These are phyloP conservation scores for Rhodamnia argentea DNA, from an alignment of 345 rosid genomes.

Conservation along the genomic window DNA sequence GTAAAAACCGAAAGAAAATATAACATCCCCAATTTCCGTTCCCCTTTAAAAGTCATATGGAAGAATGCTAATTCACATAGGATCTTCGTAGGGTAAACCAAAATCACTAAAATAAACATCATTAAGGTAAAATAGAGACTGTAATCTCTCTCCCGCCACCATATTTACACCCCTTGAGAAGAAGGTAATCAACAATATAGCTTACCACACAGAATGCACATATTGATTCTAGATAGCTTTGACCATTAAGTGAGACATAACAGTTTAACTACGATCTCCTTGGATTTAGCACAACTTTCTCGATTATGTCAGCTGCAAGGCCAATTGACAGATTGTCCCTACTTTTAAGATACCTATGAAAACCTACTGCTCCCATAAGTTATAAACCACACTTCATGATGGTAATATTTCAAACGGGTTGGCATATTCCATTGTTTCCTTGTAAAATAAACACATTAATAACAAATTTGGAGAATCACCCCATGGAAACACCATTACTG, in stretches of 20 bases:
- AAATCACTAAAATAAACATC: too few relatives aligned
- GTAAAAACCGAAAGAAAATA: too few relatives aligned
- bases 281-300: neutral
- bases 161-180: neutral
- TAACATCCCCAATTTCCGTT: too few relatives aligned
- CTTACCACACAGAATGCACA: too few relatives aligned
- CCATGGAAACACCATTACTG: neutral
- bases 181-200: neutral
- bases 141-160: neutral
- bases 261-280: neutral
- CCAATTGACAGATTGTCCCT: neutral
- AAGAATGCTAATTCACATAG: too few relatives aligned
- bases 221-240: neutral
- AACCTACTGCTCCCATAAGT: too few relatives aligned
- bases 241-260: neutral
- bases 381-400: too few relatives aligned
- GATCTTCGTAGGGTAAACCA: too few relatives aligned
- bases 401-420: neutral
- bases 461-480: neutral
- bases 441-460: neutral
- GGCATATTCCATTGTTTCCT: neutral
- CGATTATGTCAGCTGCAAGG: neutral
- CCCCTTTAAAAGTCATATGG: too few relatives aligned
- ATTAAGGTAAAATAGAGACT: neutral
- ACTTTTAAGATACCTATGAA: too few relatives aligned